Evolutionary conservation across 2,329 filamentous ascomycete genomes (phyloP), one percentile per base, ranked within the genome.

Genomic region (Ceratocystis diversiconidia): DNA sequence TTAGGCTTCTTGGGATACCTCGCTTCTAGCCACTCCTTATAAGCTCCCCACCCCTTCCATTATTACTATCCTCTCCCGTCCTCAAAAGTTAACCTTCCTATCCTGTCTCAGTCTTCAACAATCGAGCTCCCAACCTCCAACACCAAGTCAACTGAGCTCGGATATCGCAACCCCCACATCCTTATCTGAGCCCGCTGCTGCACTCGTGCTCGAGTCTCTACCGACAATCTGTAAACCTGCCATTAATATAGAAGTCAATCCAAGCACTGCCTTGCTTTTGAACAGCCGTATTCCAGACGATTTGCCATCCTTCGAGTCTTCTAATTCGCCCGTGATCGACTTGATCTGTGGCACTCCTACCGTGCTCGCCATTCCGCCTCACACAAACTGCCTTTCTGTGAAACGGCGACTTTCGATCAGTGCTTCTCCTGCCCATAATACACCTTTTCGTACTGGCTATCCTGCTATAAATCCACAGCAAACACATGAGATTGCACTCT

Each of bases 401-500:
- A 67, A 67, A 28, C 66, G 63, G 17, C 60, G 63, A 41, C 63
- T 65, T 6, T 65, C 66, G 3, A 62, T 25, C 30, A 67, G 32
- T 66, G 76, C 76, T 67, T 72, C 81, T 68, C 77, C 78, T 61
- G 75, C 74, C 66, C 79, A 82, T 69, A 78, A 82, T 69, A 78
- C 80, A 72, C 36, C 36, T 12, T 79, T 84, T 72, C 84, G 87
- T 82, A 81, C 79, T 70, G 84, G 10, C 52, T 5, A 15, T 12
- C 5, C 52, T 15, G 10, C 25, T 15, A 32, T 22, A 15, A 57
- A 57, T 3, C 7, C 52, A 30, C 25, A 22, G 15, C 22, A 57
- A 57, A 15, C 25, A 64, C 36, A 64, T 48, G 50, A 15, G 36
- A 28, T 28, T 43, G 48, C 52, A n/a, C 50, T 43, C 50, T 25